Base-by-base conservation (phyloP, 805 yeast genomes). In the Metschnikowia kofuensis region DNA sequence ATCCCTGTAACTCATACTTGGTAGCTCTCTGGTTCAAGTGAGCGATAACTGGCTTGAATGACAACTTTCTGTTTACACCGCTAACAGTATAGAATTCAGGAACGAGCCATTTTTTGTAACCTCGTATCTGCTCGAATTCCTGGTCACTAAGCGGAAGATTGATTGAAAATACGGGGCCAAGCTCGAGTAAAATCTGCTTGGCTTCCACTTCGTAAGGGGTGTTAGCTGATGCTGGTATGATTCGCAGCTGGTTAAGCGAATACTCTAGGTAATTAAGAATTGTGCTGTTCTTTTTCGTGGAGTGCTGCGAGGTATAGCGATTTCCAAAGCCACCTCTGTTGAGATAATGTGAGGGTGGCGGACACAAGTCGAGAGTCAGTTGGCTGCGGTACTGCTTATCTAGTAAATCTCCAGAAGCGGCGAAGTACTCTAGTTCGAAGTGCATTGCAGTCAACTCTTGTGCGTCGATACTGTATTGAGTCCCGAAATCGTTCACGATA, bases 161-260 rank as follows among this genome's bases (percentile, higher is more conserved):
- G 42, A 87, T 65, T 2, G 84, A 75, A 31, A 89, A 62, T 10
- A 88, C 72, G 1, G 85, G 83, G 0, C 96, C 90, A 29, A 85
- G 66, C 38, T 72, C 73, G n/a, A 72, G 68, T 0, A 85, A 76
- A 1, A 73, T 67, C 45, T 77, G 73, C 28, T 74, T 71, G 4
- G 80, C 76, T 53, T 84, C 85, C 34, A 85, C 70, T 4, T 74
- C 63, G 45, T 61, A 65, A 1, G 66, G 63, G 16, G 59, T 42
- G 39, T 45, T 36, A 47, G 59, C 38, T 51, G 67, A 51, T 82
- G 91, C 48, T 67, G 78, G 74, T 6, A 78, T 73, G 34, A 79
- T 78, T 28, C 72, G 70, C 30, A 63, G 58, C 52, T 79, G 78
- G 53, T 76, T 81, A 75, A 84, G 72, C 1, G 87, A 77, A 16